These are phyloP conservation scores for Penicillium decumbens DNA, from an alignment of 2,329 filamentous ascomycete species.

Conservation along the genomic window DNA sequence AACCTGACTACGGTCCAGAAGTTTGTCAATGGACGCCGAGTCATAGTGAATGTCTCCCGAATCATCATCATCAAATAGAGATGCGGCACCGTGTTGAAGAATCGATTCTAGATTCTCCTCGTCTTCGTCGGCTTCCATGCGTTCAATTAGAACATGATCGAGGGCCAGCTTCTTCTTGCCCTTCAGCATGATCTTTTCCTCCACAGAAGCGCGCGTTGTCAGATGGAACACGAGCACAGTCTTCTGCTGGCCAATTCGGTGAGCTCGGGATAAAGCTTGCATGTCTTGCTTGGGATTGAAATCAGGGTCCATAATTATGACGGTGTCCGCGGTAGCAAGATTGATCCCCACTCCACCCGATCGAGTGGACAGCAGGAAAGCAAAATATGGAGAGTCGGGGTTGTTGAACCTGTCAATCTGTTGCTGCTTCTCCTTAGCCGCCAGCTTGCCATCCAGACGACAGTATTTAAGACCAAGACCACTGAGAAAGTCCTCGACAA, in stretches of 20 bases:
- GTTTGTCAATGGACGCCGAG: slow-evolving; percentile 71
- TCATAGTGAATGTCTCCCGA: slow-evolving; percentile 75
- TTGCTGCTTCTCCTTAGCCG: slow-evolving; percentile 82
- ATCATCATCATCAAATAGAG: slow-evolving; percentile 74
- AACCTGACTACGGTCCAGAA: slow-evolving; percentile 79
- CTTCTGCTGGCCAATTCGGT: slow-evolving; percentile 92
- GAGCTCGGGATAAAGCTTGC: slow-evolving; percentile 87
- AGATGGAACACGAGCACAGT: slow-evolving; percentile 95
- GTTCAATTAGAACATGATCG: slow-evolving; percentile 90
- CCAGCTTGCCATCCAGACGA: slow-evolving; percentile 80
- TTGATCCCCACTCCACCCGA: slow-evolving; percentile 98
- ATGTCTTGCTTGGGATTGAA: slow-evolving; percentile 99
- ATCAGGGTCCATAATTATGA: slow-evolving; percentile 94
- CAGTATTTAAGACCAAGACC: slow-evolving; percentile 68
- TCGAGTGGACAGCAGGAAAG: slow-evolving; percentile 86
- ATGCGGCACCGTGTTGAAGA: slow-evolving; percentile 77
- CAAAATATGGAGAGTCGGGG: slow-evolving; percentile 75
- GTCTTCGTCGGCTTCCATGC: slow-evolving; percentile 79
- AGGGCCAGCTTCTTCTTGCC: slow-evolving; percentile 94
- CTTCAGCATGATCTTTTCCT: slow-evolving; percentile 95
- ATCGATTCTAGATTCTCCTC: slow-evolving; percentile 81
- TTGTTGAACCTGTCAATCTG: slow-evolving; percentile 92
- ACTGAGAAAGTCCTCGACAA: slow-evolving; percentile 85
- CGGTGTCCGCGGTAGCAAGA: slow-evolving; percentile 90
- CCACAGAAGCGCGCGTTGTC: slow-evolving; percentile 80